These are phyloP conservation scores for Neoboletus brunneissimus DNA, from an alignment of 768 basidiomycete species.

Conservation along the genomic window DNA sequence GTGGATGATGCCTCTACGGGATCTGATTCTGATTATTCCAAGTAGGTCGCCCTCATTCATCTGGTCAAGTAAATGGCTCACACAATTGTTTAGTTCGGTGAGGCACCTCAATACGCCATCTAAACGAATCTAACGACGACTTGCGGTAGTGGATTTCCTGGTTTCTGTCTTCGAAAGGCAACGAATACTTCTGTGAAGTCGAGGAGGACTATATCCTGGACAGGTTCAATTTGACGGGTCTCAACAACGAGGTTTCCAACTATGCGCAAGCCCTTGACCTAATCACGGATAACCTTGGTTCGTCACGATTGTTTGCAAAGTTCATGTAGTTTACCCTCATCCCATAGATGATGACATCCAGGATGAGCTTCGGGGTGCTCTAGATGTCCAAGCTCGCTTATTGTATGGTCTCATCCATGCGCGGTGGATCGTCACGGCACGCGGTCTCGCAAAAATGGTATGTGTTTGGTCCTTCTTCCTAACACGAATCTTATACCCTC, in stretches of 20 bases:
- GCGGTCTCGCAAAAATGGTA: conserved; percentile 96
- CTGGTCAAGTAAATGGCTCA: conserved; percentile 10
- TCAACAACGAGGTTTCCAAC: conserved; percentile 94
- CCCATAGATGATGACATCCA: conserved; percentile 85
- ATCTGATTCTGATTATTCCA: conserved; percentile 94
- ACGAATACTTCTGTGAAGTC: conserved; percentile 99
- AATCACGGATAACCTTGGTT: conserved; percentile 94
- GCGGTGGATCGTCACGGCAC: conserved; percentile 92
- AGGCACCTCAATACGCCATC: conserved; percentile 18
- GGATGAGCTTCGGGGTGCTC: conserved; percentile 86
- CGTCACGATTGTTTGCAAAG: conserved; percentile 24
- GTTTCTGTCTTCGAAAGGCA: conserved; percentile 96
- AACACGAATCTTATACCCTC: neutral
- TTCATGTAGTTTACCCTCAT: neutral
- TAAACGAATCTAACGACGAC: conserved; percentile 14
- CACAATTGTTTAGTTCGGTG: conserved; percentile 25
- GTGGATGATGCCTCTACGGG: conserved; percentile 90
- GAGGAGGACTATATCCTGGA: conserved; percentile 99
- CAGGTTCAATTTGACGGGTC: conserved; percentile 95
- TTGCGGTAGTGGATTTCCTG: conserved; percentile 87
- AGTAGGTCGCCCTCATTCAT: conserved; percentile 48
- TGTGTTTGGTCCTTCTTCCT: neutral
- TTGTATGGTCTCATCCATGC: conserved; percentile 97
- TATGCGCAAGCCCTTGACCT: conserved; percentile 92
- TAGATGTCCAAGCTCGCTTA: conserved; percentile 91